A percentile compares a stretch with the other conserved stretches of the same genome.
Conservation (phyloP, 1,139 yeast genomes). For the Pichia sp. region DNA sequence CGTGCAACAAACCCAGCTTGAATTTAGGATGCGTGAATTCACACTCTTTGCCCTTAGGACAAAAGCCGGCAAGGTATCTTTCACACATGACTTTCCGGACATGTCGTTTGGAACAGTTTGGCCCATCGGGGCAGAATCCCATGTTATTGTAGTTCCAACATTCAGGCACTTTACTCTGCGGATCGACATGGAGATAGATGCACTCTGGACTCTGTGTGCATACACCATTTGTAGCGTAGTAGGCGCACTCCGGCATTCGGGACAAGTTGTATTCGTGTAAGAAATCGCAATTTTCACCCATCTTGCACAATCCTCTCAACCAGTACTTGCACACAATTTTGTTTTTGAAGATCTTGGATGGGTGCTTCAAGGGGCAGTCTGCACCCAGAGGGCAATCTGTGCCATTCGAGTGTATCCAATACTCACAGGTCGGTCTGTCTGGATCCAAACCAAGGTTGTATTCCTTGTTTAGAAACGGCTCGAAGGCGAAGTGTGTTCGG, state of each 20-base stretch:
- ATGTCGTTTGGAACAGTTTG: conserved; percentile 79
- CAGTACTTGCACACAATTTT: conserved; percentile 97
- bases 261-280: conserved; percentile 90
- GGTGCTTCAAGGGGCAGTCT: conserved; percentile 84
- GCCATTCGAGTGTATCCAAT: conserved; percentile 55
- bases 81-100: conserved; percentile 75
- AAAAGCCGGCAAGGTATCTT: conserved; percentile 83
- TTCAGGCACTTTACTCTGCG: conserved; percentile 79
- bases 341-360: conserved; percentile 72
- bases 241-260: conserved; percentile 96
- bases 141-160: conserved; percentile 70
- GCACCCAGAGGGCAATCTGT: conserved; percentile 76
- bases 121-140: conserved; percentile 94
- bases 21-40: conserved; percentile 58
- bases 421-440: conserved; percentile 83
- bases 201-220: conserved; percentile 97
- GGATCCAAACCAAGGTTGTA: conserved; percentile 83
- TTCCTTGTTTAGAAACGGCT: conserved; percentile 75
- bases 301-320: conserved; percentile 95
- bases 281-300: conserved; percentile 94
- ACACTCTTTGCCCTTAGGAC: conserved; percentile 72
- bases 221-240: conserved; percentile 80
- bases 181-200: conserved; percentile 86
- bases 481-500: conserved; percentile 42
- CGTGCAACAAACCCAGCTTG: conserved; percentile 41